These are phyloP conservation scores for Serendipita sp. DNA, from an alignment of 1,284 basidiomycete species.

Conservation along the genomic window DNA sequence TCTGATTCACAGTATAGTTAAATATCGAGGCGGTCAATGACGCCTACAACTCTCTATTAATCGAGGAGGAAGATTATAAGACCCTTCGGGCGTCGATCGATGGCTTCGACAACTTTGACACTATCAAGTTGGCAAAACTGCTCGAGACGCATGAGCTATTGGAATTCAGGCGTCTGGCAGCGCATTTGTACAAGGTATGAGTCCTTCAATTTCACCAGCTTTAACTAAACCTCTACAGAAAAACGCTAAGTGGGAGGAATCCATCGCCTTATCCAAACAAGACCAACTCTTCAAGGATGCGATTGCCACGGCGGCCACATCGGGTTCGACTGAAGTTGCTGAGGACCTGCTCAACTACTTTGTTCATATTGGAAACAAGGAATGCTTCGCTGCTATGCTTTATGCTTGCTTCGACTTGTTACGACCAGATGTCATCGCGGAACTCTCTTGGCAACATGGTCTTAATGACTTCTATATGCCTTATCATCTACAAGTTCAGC, in stretches of 20 bases:
- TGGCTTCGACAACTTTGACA: conserved; percentile 97
- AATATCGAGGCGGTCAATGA: conserved; percentile 97
- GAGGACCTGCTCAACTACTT: conserved; percentile 91
- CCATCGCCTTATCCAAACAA: conserved; percentile 84
- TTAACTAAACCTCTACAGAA: conserved; percentile 37
- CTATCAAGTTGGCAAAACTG: conserved; percentile 71
- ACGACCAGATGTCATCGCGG: conserved; percentile 82
- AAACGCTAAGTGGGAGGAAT: conserved; percentile 90
- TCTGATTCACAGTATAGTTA: conserved; percentile 33
- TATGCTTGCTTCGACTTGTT: conserved; percentile 90
- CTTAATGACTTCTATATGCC: conserved; percentile 95
- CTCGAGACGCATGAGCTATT: conserved; percentile 85
- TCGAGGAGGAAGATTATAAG: conserved; percentile 98
- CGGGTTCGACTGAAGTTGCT: conserved; percentile 66
- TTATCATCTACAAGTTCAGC: conserved; percentile 77
- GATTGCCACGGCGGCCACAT: conserved; percentile 84
- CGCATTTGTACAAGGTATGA: conserved; percentile 83
- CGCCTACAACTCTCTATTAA: conserved; percentile 90
- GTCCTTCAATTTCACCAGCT: not conserved
- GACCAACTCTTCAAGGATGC: conserved; percentile 96
- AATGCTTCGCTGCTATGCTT: conserved; percentile 85
- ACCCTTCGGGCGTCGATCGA: conserved; percentile 92
- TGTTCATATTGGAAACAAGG: conserved; percentile 95
- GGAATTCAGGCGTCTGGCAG: conserved; percentile 90
- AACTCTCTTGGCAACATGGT: conserved; percentile 89